phyloP scores from a whole-genome alignment of 345 rosid species.

The Linum tenue region DNA sequence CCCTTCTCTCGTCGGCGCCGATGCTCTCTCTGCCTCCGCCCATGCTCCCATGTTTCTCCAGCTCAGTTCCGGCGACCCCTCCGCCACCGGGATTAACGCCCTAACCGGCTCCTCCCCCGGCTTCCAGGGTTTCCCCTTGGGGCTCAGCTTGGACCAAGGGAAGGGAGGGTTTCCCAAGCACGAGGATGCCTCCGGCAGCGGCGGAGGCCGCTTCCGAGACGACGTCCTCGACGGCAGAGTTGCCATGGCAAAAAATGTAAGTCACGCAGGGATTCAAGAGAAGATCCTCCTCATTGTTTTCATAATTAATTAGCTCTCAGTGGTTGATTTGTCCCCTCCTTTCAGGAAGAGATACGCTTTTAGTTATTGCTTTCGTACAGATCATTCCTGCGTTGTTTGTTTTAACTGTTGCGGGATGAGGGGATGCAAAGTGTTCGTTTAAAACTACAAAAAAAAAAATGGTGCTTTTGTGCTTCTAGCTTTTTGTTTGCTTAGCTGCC shows the following conservation, averaged over 20 bases:
- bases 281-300: not conserved
- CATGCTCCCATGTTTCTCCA: slow-evolving; percentile 79
- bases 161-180: slow-evolving; percentile 72
- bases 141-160: slow-evolving; percentile 84
- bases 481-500: not conserved
- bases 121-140: slow-evolving; percentile 79
- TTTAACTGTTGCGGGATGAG: no score
- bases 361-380: no score
- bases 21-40: slow-evolving; percentile 35
- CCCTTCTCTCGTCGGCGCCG: slow-evolving; percentile 39
- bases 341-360: no score
- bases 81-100: slow-evolving; percentile 28
- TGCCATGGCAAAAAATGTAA: slow-evolving; percentile 63
- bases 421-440: no score
- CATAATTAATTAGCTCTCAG: not conserved
- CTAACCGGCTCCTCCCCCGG: slow-evolving; percentile 37
- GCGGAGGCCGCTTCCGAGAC: slow-evolving; percentile 52
- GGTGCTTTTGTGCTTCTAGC: not conserved
- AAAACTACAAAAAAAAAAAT: not conserved
- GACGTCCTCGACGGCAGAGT: slow-evolving; percentile 64
- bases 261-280: slow-evolving; percentile 5
- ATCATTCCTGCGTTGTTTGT: no score
- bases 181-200: slow-evolving; percentile 69
- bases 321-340: not conserved
- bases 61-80: slow-evolving; percentile 67